Evolutionary conservation across 768 basidiomycete genomes (phyloP), one percentile per base, ranked within the genome.

Genomic region (Russula sp.): DNA sequence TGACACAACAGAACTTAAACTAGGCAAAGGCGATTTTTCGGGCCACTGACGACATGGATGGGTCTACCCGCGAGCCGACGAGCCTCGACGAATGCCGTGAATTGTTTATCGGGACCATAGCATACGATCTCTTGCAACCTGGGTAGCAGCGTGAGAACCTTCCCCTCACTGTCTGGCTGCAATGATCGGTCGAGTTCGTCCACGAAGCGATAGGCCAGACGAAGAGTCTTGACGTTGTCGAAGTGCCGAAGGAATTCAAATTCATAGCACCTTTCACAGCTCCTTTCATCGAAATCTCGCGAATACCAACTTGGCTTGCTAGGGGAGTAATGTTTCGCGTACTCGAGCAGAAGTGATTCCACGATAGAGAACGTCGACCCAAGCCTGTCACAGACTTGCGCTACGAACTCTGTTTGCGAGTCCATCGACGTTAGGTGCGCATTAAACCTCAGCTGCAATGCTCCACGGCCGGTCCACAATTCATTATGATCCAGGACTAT

Each of bases 401-500:
- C 42, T 5, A 7, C 11, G 11, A 7, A 10, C 2, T 3, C 39
- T 2, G 22, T 1, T 29, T 29, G 25, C 25, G 3, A 29, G 25
- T 29, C 3, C 25, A 29, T 29, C 3, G n/a, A 2, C 25, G 2
- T 3, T 2, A 2, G 25, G 25, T 29, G 25, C 25, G 3, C 3
- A 1, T 20, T 45, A 20, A 45, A 45, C 10, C 13, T 32, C 43
- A 56, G 10, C 42, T 56, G 42, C 32, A 56, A 56, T 20, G 54
- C 54, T 20, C 54, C 54, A 32, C 42, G 32, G 29, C 54, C 54
- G 7, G 54, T 35, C 54, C 54, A 56, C 14, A 56, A 13, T 35
- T 45, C 42, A 8, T 56, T 22, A 13, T 56, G 54, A 22, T 56
- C 54, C 54, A 56, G 34, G 5, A 56, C 54, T 45, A 56, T 43